Evolutionary conservation across 2,329 filamentous ascomycete species (phyloP), one percentile per base, ranked within the genome.

Genomic region (Calonectria pteridis): DNA sequence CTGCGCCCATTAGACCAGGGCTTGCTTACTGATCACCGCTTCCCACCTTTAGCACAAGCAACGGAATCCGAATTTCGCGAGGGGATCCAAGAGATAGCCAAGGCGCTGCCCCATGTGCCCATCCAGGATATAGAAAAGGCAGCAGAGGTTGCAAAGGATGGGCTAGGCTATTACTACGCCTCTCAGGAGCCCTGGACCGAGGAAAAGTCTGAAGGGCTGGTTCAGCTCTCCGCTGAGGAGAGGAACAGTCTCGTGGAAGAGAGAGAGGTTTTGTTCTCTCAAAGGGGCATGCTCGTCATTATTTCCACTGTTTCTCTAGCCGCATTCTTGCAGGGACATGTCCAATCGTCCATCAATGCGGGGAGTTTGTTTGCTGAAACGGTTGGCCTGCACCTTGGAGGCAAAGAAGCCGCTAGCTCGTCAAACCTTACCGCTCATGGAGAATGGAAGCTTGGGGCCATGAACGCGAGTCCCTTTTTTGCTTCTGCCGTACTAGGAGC

Each of bases 241-340:
- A 69, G n/a, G 29, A 16, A 37, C 3, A 43, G 40, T n/a, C 23
- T 69, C 7, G 9, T 35, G 11, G 26, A 64, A 43, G 67, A 69
- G 29, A 31, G 49, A 31, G 67, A 69, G 16, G n/a, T n/a, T 1
- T 4, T 64, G 2, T 74, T 76, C 23, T 72, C 69, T 3, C 69
- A 78, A 35, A 40, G 71, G 4, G 77, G 77, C 4, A 78, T 78
- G 70, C 67, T 75, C 18, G 58, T 71, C 31, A 69, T 78, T 13
- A 78, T 78, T 29, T 69, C 43, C 53, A 86, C 84, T 3, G 85
- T 87, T 4, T 84, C 84, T 0, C 80, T 87, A 0, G 84, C 85
- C 1, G 86, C 85, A 0, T 86, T 87, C 40, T 79, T 87, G 0
- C 85, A 87, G 67, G 86, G 86, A 14, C 84, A 85, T 28, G 85